phyloP scores from a whole-genome alignment of 2,329 filamentous ascomycete genomes.

The Fusarium pseudocircinatum region DNA sequence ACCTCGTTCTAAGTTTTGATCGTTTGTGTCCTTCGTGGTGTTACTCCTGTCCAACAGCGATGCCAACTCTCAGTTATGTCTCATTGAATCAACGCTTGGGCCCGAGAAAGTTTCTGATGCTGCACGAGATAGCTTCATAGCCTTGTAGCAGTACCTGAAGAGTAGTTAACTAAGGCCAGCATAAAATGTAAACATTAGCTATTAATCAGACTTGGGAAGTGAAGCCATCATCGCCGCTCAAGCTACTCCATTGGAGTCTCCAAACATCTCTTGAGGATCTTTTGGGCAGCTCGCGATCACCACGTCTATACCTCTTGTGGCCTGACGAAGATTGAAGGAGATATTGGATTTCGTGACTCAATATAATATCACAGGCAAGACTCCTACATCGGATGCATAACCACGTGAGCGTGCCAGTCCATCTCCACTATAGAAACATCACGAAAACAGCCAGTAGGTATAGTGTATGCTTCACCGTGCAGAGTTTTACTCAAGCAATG shows the following conservation, averaged over 20 bases:
- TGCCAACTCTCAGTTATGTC: too few relatives aligned
- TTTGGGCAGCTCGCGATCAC: not conserved
- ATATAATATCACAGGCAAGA: not conserved
- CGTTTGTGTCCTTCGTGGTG: too few relatives aligned
- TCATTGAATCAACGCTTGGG: not conserved
- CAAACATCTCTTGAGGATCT: fast-evolving
- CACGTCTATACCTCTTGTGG: too few relatives aligned
- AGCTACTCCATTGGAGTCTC: not conserved
- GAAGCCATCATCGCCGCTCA: not conserved
- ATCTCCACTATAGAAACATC: not conserved
- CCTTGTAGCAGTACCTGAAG: too few relatives aligned
- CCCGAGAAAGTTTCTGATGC: not conserved
- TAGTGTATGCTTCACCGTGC: not conserved
- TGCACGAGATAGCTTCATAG: fast-evolving
- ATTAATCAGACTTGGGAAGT: too few relatives aligned
- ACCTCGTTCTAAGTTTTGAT: too few relatives aligned
- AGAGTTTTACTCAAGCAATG: fast-evolving
- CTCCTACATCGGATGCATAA: not conserved
- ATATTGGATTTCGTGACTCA: not conserved
- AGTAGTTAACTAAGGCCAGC: fast-evolving
- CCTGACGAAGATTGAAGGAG: too few relatives aligned
- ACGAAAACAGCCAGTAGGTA: not conserved
- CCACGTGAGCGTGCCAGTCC: not conserved
- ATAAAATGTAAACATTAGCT: too few relatives aligned
- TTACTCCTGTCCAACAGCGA: too few relatives aligned